A percentile compares a stretch with the other conserved stretches of the same genome.
Evolutionary conservation across 2,329 filamentous ascomycete species (phyloP).

Genomic region (Talaromyces rugulosus): DNA sequence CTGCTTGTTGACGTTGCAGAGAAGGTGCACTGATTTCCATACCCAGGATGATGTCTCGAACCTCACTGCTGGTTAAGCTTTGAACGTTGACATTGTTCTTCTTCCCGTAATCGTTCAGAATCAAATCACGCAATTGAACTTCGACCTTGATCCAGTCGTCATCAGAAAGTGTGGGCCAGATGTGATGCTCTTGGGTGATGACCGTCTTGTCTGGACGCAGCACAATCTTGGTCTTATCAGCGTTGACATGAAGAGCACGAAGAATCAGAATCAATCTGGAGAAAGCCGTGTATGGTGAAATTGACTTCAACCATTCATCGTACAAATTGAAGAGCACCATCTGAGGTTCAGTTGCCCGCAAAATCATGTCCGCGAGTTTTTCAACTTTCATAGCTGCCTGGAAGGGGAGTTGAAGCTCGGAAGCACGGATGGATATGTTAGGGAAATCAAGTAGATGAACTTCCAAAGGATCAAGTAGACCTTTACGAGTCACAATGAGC

Average conservation of each 20-base stretch:
- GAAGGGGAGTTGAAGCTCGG: slow-evolving; percentile 94
- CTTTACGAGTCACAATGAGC: slow-evolving; percentile 95
- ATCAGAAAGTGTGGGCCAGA: slow-evolving; percentile 91
- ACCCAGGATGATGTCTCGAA: slow-evolving; percentile 95
- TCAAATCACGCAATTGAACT: slow-evolving; percentile 88
- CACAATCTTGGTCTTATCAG: slow-evolving; percentile 96
- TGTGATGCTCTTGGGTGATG: slow-evolving; percentile 97
- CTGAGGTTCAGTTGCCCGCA: slow-evolving; percentile 96
- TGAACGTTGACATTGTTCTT: slow-evolving; percentile 99
- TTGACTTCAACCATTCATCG: slow-evolving; percentile 97
- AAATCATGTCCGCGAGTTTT: slow-evolving; percentile 98
- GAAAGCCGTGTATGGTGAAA: slow-evolving; percentile 97
- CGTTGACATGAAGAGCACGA: slow-evolving; percentile 92
- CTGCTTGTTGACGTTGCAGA: slow-evolving; percentile 95
- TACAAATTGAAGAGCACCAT: slow-evolving; percentile 99
- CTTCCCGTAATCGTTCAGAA: slow-evolving; percentile 97
- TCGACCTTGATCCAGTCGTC: slow-evolving; percentile 99
- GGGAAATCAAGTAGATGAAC: slow-evolving; percentile 97
- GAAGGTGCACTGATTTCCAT: slow-evolving; percentile 99
- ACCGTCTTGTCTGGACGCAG: slow-evolving; percentile 95
- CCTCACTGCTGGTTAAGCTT: slow-evolving; percentile 92
- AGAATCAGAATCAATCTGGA: slow-evolving; percentile 91
- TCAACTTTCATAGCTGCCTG: slow-evolving; percentile 99
- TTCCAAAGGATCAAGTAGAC: slow-evolving; percentile 92
- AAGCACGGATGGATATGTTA: slow-evolving; percentile 97